Base-by-base conservation (phyloP, 228 moss, liverwort and hornwort genomes). In the Sphagnum magellanicum region DNA sequence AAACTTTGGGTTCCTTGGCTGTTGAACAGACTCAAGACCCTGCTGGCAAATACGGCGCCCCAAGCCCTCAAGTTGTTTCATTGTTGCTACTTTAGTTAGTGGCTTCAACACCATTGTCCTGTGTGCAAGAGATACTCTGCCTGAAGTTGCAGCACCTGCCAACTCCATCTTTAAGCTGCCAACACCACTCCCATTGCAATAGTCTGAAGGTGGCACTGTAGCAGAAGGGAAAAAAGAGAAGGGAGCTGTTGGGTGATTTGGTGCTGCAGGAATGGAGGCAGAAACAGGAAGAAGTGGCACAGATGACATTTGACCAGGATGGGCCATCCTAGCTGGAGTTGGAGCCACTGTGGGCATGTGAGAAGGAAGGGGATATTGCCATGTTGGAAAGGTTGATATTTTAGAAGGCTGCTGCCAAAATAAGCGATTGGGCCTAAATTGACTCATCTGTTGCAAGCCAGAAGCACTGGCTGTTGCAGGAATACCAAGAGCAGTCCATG, bases 31-130 rank as follows among this genome's bases (percentile, higher is more conserved):
- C 68, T 68, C 68, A 16, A 76, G 12, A 57, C 82, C 71, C 68
- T 63, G 57, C 63, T 73, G 68, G 71, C 79, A 82, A 61, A 82
- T 68, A 59, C 74, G 79, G 17, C 79, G 73, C 16, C 76, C 79
- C 46, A 82, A 79, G 63, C 66, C 71, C 52, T 71, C 65, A 63
- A 82, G 76, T 53, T 76, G 69, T 66, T 76, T 66, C 50, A 65
- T 69, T 58, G 74, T 69, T 55, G 74, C 74, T 47, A 47, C 50
- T 79, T 83, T 83, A 6, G 72, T 69, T 49, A 83, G 64, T 11
- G 76, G 14, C 64, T 74, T 76, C 63, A 63, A 50, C 53, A 65
- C 66, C 64, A 62, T 46, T 10, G 5, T 17, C 66, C 73, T 82
- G 4, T 73, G 70, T 47, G 64, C 53, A 52, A 74, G 69, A 67